Conservation (phyloP, 129 eudicot genomes). For the Apium graveolens region DNA sequence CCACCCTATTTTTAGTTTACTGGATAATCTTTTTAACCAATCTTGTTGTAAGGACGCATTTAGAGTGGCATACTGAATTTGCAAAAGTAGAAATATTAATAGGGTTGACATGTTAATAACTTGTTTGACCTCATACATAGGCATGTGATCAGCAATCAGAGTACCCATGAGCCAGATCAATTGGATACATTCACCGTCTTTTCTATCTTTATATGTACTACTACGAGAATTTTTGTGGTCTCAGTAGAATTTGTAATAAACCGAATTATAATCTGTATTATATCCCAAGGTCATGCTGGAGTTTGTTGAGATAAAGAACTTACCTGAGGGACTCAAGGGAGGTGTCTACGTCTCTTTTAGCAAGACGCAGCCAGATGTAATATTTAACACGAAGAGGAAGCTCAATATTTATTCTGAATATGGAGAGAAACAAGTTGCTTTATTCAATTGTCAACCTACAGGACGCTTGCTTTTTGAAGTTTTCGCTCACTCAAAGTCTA, state of each 20-base stretch:
- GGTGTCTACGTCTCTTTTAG: slow-evolving; percentile 43
- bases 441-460: slow-evolving; percentile 58
- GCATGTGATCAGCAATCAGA: neutral
- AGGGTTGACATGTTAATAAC: neutral
- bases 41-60: neutral
- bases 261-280: neutral
- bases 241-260: neutral
- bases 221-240: neutral
- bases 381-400: slow-evolving; percentile 59
- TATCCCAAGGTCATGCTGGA: slow-evolving; percentile 66
- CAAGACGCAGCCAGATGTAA: slow-evolving; percentile 60
- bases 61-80: neutral
- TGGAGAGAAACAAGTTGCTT: slow-evolving; percentile 76
- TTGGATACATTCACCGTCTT: neutral
- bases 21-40: no score
- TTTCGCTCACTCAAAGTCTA: slow-evolving; percentile 29
- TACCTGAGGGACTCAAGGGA: slow-evolving; percentile 53
- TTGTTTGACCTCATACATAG: neutral
- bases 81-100: neutral
- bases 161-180: neutral
- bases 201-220: neutral
- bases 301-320: slow-evolving; percentile 57
- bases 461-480: slow-evolving; percentile 61
- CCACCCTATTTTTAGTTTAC: neutral
- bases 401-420: slow-evolving; percentile 60